phyloP scores from a whole-genome alignment of 306 rosid genomes.

The Malus domestica region DNA sequence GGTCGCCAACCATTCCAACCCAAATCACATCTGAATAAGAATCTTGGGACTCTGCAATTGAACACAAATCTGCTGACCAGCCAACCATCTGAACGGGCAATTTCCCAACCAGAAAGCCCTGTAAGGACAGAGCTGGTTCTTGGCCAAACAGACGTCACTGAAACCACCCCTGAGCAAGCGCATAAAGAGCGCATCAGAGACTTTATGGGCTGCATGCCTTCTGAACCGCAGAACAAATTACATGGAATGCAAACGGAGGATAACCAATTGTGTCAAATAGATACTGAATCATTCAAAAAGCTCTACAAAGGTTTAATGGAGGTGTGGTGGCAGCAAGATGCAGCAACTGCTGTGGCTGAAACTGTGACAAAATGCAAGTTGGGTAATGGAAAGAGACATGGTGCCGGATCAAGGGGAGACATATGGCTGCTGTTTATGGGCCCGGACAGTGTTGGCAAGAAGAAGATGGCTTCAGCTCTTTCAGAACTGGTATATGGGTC shows the following conservation, averaged over 20 bases:
- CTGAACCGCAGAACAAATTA: slow-evolving; percentile 56
- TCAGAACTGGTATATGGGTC: slow-evolving; percentile 73
- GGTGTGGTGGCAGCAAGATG: slow-evolving; percentile 99
- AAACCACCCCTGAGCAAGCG: slow-evolving; percentile 29
- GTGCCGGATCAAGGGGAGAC: slow-evolving; percentile 57
- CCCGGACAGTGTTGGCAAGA: slow-evolving; percentile 84
- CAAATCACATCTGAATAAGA: slow-evolving; percentile 54
- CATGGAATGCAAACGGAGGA: slow-evolving; percentile 40
- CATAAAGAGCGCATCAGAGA: slow-evolving; percentile 54
- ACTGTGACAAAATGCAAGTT: slow-evolving; percentile 66
- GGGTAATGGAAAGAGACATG: slow-evolving; percentile 60
- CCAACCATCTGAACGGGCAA: slow-evolving; percentile 34
- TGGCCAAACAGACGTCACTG: slow-evolving; percentile 50
- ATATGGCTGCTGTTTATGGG: slow-evolving; percentile 84
- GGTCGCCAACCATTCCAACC: slow-evolving; percentile 52
- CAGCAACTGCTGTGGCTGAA: slow-evolving; percentile 79
- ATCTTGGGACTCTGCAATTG: slow-evolving; percentile 51
- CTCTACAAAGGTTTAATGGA: slow-evolving; percentile 65
- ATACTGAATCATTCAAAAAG: slow-evolving; percentile 76
- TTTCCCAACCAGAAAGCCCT: slow-evolving; percentile 38
- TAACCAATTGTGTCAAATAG: slow-evolving; percentile 33
- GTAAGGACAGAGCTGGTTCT: slow-evolving; percentile 73
- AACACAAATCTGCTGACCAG: slow-evolving; percentile 35
- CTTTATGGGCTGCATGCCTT: slow-evolving; percentile 57
- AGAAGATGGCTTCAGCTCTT: slow-evolving; percentile 88